Conservation (phyloP, 768 basidiomycete genomes). For the Lentinula edodes region DNA sequence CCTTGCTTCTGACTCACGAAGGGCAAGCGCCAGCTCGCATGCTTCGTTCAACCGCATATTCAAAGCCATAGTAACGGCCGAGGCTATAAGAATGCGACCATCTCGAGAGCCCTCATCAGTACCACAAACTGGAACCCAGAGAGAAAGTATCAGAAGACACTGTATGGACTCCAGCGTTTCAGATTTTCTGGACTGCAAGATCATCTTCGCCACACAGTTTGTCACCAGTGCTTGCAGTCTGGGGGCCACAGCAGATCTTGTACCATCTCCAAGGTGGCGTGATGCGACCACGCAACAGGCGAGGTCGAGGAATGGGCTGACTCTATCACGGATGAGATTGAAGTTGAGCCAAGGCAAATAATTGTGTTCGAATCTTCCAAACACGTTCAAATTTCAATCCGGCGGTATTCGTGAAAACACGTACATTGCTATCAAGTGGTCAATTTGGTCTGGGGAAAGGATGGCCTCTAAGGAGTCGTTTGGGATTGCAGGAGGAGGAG, state of each 20-base stretch:
- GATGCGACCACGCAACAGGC: slow-evolving; percentile 36
- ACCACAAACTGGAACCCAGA: slow-evolving; percentile 34
- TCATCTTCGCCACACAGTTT: slow-evolving; percentile 27
- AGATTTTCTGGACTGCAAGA: slow-evolving; percentile 29
- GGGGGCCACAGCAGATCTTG: slow-evolving; percentile 23
- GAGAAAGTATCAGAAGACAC: slow-evolving; percentile 30
- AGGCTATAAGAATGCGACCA: background rate
- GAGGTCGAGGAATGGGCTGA: slow-evolving; percentile 26
- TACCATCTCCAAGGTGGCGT: slow-evolving; percentile 28
- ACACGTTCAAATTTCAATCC: background rate
- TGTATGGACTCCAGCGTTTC: slow-evolving; percentile 33
- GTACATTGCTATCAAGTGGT: slow-evolving; percentile 25
- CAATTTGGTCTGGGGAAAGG: slow-evolving; percentile 23
- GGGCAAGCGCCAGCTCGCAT: slow-evolving; percentile 21
- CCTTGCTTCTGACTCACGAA: slow-evolving; percentile 18
- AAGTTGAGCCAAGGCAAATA: slow-evolving; percentile 38
- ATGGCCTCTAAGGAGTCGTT: slow-evolving; percentile 21
- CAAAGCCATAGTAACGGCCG: slow-evolving; percentile 38
- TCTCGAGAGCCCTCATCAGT: background rate
- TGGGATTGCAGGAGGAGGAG: slow-evolving; percentile 17
- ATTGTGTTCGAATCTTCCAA: slow-evolving; percentile 31
- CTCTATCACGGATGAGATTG: slow-evolving; percentile 21
- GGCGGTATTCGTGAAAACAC: slow-evolving; percentile 6
- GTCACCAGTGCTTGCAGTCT: slow-evolving; percentile 31
- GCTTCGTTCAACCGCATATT: slow-evolving; percentile 34